These are phyloP conservation scores for Boletus smithii DNA, from an alignment of 1,284 basidiomycete genomes.

Conservation along the genomic window DNA sequence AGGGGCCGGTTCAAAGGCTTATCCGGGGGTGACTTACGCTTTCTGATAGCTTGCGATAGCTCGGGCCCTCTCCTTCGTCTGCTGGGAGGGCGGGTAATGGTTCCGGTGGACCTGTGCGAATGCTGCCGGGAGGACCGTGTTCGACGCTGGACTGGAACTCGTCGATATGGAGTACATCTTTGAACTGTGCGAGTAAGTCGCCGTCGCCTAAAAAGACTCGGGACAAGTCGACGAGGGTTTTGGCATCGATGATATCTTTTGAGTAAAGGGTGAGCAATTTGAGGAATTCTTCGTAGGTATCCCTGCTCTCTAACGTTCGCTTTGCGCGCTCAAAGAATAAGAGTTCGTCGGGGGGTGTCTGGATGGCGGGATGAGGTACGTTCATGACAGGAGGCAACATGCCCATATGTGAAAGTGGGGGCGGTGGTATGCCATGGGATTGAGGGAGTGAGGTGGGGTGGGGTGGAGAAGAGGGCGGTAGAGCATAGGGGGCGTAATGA, in stretches of 20 bases:
- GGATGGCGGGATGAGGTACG: conserved; percentile 30
- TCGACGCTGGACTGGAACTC: conserved; percentile 65
- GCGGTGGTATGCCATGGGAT: conserved; percentile 32
- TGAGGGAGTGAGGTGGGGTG: conserved; percentile 35
- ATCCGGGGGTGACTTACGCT: conserved; percentile 47
- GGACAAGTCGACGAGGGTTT: conserved; percentile 79
- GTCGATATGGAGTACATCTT: conserved; percentile 80
- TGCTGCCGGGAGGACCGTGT: conserved; percentile 73
- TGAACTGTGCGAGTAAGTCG: conserved; percentile 85
- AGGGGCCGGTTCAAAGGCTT: conserved; percentile 6
- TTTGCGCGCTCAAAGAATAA: conserved; percentile 93
- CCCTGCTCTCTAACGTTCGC: conserved; percentile 69
- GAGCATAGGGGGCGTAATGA: conserved; percentile 53
- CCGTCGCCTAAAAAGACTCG: conserved; percentile 78
- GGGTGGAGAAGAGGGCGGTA: conserved; percentile 39
- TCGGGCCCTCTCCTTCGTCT: conserved; percentile 78
- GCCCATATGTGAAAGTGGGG: conserved; percentile 33
- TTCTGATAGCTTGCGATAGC: conserved; percentile 88
- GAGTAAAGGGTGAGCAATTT: conserved; percentile 79
- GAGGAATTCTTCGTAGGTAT: conserved; percentile 80
- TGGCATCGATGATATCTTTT: conserved; percentile 86
- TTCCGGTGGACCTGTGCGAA: conserved; percentile 67
- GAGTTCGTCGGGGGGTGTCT: conserved; percentile 74
- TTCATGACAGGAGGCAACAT: conserved; percentile 30
- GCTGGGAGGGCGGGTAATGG: conserved; percentile 64